Evolutionary conservation across 495 filamentous ascomycete genomes (phyloP).

Genomic region (Tetracladium setigerum): DNA sequence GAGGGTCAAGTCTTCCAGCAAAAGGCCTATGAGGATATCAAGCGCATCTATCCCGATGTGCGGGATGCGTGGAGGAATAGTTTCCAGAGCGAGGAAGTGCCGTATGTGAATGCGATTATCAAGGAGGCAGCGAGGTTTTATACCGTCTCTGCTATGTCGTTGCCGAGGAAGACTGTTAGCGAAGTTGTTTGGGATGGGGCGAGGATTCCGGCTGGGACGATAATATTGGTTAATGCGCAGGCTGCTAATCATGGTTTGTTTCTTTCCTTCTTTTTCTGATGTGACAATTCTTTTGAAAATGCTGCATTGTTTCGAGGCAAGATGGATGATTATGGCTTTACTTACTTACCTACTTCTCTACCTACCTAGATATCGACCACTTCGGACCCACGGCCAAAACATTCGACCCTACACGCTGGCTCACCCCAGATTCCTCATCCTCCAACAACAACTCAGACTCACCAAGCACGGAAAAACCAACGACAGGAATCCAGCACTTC

Average conservation of each 20-base stretch:
- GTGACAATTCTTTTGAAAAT: too few relatives aligned
- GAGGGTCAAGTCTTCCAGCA: constrained; percentile 54
- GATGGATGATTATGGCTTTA: too few relatives aligned
- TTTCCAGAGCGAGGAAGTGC: constrained; percentile 39
- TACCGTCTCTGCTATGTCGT: constrained; percentile 45
- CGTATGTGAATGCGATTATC: constrained; percentile 41
- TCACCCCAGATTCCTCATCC: constrained; percentile 13
- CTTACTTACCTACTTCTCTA: constrained; percentile 6
- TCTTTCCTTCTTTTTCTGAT: background rate
- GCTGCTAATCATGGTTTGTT: constrained; percentile 48
- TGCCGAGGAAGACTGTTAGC: constrained; percentile 42
- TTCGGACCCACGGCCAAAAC: constrained; percentile 39
- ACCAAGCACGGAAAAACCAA: constrained; percentile 29
- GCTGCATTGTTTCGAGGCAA: too few relatives aligned
- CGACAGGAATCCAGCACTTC: constrained; percentile 33
- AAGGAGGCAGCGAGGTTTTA: constrained; percentile 50
- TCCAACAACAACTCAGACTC: constrained; percentile 23
- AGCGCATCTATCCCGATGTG: constrained; percentile 35
- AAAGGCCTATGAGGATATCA: constrained; percentile 52
- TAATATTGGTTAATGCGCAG: constrained; percentile 51
- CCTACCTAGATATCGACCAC: constrained; percentile 35
- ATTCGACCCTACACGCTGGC: constrained; percentile 49
- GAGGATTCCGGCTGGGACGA: constrained; percentile 45
- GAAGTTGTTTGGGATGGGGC: constrained; percentile 49
- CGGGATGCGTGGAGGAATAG: constrained; percentile 40